Conservation (phyloP, 164 flowering plant species). For the Cinnamomum micranthum region DNA sequence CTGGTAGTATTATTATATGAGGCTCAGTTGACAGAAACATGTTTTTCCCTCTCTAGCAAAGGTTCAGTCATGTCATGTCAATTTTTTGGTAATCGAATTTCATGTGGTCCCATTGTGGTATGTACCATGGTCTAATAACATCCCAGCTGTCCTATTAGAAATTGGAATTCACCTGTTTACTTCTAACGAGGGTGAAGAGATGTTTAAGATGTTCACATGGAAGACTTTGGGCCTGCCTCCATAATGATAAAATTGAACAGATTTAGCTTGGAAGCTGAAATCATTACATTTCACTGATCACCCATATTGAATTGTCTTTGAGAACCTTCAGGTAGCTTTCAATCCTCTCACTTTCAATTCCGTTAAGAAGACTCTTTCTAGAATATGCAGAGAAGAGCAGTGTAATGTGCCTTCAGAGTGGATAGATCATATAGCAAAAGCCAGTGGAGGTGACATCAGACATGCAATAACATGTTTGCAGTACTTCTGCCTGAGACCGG, state of each 20-base stretch:
- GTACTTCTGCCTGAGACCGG: constrained; percentile 54
- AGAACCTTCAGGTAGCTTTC: constrained; percentile 60
- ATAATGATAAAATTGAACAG: background rate
- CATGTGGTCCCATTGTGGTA: background rate
- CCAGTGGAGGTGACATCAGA: constrained; percentile 96
- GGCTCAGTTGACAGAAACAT: background rate
- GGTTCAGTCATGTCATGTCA: background rate
- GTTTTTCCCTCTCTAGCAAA: background rate
- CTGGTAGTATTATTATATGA: background rate
- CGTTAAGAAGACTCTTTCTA: constrained; percentile 65
- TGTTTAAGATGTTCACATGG: no score
- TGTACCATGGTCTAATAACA: background rate
- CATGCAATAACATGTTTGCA: constrained; percentile 86
- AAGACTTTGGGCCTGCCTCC: no score
- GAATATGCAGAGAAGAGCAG: constrained; percentile 67
- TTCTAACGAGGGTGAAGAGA: no score
- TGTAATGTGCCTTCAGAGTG: constrained; percentile 44
- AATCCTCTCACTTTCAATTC: constrained; percentile 81
- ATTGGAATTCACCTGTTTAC: background rate
- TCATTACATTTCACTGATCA: background rate
- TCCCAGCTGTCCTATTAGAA: background rate
- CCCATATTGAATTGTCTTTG: constrained; percentile 13
- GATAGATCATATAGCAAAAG: constrained; percentile 68
- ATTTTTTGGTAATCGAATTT: background rate
- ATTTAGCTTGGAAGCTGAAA: background rate